phyloP scores from a whole-genome alignment of 371 early-diverging fungal genomes.

The Lichtheimia corymbifera region DNA sequence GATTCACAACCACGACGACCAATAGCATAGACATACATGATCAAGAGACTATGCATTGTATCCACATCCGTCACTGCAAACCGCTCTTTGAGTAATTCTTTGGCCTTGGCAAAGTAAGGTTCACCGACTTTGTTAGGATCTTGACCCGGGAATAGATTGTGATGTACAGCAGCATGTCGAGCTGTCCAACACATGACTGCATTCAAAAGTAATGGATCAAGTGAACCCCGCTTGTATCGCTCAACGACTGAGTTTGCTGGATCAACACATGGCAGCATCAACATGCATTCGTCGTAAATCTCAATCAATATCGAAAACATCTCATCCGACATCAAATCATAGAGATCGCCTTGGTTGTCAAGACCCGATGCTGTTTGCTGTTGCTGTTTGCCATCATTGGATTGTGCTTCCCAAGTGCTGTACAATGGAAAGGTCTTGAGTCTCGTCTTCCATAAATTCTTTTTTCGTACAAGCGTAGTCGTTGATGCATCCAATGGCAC shows the following conservation, averaged over 20 bases:
- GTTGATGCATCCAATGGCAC: not conserved
- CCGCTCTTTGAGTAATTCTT: slow-evolving; percentile 31
- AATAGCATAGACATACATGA: slow-evolving; percentile 53
- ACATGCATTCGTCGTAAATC: slow-evolving; percentile 24
- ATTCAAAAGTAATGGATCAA: slow-evolving; percentile 35
- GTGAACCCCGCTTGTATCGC: slow-evolving; percentile 9
- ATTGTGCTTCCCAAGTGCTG: slow-evolving; percentile 42
- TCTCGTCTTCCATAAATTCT: slow-evolving; percentile 26
- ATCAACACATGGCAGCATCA: slow-evolving; percentile 25
- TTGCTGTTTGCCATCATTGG: no score
- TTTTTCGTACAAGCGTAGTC: slow-evolving; percentile 19
- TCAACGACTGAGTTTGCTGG: slow-evolving; percentile 13
- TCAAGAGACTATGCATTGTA: slow-evolving; percentile 43
- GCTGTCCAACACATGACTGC: slow-evolving; percentile 49
- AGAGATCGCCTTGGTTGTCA: not conserved
- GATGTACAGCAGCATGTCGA: slow-evolving; percentile 49
- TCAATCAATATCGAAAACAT: slow-evolving; percentile 19
- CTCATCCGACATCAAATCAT: slow-evolving; percentile 10
- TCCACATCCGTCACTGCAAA: slow-evolving; percentile 33
- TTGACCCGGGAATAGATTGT: slow-evolving; percentile 41
- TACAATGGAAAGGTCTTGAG: slow-evolving; percentile 44
- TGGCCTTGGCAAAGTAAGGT: slow-evolving; percentile 38
- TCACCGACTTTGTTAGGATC: slow-evolving; percentile 50
- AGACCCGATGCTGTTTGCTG: no score
- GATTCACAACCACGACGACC: slow-evolving; percentile 34